Conservation (phyloP, 345 rosid species). For the Eucalyptus erythrocorys region DNA sequence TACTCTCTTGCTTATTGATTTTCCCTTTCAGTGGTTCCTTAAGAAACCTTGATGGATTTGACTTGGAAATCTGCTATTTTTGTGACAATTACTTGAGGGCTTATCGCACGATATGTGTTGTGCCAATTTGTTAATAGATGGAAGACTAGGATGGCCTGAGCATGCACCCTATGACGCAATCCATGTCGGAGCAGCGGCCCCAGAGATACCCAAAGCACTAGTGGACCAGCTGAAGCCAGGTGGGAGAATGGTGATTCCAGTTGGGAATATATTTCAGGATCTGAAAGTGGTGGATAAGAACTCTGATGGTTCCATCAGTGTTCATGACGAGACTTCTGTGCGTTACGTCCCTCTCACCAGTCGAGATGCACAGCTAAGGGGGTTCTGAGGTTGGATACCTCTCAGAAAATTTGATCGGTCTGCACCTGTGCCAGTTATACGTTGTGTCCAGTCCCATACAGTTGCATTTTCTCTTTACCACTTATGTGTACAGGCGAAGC, state of each 20-base stretch:
- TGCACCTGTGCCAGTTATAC: background rate
- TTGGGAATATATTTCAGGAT: slow-evolving; percentile 75
- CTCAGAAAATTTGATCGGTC: background rate
- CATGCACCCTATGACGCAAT: slow-evolving; percentile 89
- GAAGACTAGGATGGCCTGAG: slow-evolving; percentile 86
- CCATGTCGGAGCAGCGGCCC: slow-evolving; percentile 97
- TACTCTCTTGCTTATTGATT: background rate
- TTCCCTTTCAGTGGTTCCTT: background rate
- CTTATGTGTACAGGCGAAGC: background rate
- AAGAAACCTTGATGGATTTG: background rate
- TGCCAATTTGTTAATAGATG: slow-evolving; percentile 34
- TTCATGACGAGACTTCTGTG: slow-evolving; percentile 56
- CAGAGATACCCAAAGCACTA: slow-evolving; percentile 73
- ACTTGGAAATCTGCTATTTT: background rate
- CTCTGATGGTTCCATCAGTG: slow-evolving; percentile 61
- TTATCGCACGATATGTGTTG: background rate
- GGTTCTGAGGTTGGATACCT: background rate
- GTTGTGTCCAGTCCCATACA: background rate
- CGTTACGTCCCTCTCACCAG: slow-evolving; percentile 92
- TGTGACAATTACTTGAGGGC: background rate
- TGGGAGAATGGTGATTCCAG: slow-evolving; percentile 96
- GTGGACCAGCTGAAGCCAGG: slow-evolving; percentile 94
- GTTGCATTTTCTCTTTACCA: background rate
- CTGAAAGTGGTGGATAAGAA: slow-evolving; percentile 66
- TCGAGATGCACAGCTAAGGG: slow-evolving; percentile 59